Conservation (phyloP, 441 rosid species). For the Gossypium trilobum region DNA sequence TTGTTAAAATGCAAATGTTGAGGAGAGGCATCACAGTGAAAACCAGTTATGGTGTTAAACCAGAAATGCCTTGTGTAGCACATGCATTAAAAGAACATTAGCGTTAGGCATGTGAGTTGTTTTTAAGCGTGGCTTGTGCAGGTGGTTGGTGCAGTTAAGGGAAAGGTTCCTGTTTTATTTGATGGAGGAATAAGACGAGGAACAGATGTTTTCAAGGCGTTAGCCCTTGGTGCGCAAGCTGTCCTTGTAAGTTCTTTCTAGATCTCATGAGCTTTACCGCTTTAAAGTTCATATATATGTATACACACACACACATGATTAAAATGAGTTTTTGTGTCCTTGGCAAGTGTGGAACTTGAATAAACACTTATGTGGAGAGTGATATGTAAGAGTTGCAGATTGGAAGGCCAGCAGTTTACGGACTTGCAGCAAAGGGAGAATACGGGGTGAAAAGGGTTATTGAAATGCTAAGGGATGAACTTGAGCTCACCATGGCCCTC, state of each 20-base stretch:
- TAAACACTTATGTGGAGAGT: neutral
- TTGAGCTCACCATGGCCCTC: conserved; percentile 72
- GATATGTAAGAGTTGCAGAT: conserved; percentile 34
- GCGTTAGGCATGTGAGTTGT: neutral
- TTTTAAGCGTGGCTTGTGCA: conserved; percentile 23
- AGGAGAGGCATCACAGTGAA: neutral
- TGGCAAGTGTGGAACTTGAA: neutral
- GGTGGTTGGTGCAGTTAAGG: conserved; percentile 59
- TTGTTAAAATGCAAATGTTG: neutral
- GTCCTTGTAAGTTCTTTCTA: conserved; percentile 47
- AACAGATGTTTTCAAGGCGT: conserved; percentile 78
- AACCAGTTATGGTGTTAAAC: neutral
- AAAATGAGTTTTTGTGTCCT: neutral
- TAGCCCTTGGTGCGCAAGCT: conserved; percentile 79
- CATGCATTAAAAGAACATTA: neutral
- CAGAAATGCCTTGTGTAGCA: neutral
- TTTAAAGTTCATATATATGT: neutral
- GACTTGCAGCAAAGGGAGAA: conserved; percentile 75
- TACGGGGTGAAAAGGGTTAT: conserved; percentile 47
- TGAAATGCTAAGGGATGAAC: conserved; percentile 62
- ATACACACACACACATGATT: neutral
- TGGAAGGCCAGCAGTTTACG: conserved; percentile 66
- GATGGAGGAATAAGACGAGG: conserved; percentile 89
- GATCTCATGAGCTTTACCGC: neutral
- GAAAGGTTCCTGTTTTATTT: conserved; percentile 58